Conservation (phyloP, 2,329 filamentous ascomycete species). For the Tolypocladium amazonense region DNA sequence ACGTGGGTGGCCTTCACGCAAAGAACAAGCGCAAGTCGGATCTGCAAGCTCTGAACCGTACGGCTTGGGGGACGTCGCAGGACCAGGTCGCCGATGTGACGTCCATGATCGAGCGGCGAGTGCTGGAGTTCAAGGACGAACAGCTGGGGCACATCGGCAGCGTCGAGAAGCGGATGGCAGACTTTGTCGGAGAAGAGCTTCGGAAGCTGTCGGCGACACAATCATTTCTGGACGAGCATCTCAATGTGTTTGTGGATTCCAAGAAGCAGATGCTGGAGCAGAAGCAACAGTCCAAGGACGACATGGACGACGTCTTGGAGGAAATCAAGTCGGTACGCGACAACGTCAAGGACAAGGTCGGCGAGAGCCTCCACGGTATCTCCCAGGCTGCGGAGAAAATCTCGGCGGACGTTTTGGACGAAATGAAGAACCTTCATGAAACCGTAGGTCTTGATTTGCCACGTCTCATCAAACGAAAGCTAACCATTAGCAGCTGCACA, state of each 20-base stretch:
- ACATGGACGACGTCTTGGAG: slow-evolving; percentile 84
- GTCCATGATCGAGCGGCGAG: slow-evolving; percentile 60
- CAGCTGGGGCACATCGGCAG: slow-evolving; percentile 61
- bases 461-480: not conserved
- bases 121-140: slow-evolving; percentile 60
- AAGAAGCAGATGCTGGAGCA: slow-evolving; percentile 58
- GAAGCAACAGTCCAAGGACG: slow-evolving; percentile 60
- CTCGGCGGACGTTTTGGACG: slow-evolving; percentile 76
- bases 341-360: slow-evolving; percentile 76
- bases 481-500: slow-evolving; percentile 50
- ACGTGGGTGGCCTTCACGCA: slow-evolving; percentile 72
- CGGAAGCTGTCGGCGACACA: slow-evolving; percentile 61
- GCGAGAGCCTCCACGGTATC: slow-evolving; percentile 72
- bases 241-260: slow-evolving; percentile 55
- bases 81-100: slow-evolving; percentile 69
- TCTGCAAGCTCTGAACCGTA: slow-evolving; percentile 68
- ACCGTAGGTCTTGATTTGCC: slow-evolving; percentile 30
- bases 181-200: slow-evolving; percentile 67
- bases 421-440: slow-evolving; percentile 74
- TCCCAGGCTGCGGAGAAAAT: slow-evolving; percentile 80
- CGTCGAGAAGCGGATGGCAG: slow-evolving; percentile 62
- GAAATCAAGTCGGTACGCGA: slow-evolving; percentile 87
- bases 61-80: slow-evolving; percentile 68
- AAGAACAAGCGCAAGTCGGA: slow-evolving; percentile 83
- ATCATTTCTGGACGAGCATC: slow-evolving; percentile 57